These are phyloP conservation scores for Xylaria longipes DNA, from an alignment of 495 filamentous ascomycete genomes.

Conservation along the genomic window DNA sequence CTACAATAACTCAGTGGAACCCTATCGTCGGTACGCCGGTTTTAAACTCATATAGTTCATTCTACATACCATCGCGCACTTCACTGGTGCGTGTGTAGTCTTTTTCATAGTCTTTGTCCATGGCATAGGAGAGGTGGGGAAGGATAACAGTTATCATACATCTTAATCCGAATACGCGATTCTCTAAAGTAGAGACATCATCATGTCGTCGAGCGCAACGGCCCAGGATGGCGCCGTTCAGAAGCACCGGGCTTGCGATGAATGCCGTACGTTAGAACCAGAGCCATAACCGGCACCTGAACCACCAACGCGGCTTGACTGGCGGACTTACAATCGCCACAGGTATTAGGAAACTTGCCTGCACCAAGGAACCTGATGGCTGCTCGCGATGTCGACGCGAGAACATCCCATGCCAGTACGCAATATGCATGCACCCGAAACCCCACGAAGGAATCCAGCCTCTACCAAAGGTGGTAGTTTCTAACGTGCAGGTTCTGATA, in stretches of 20 bases:
- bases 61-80: background rate
- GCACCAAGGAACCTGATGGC: constrained; percentile 62
- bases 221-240: constrained; percentile 29
- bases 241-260: constrained; percentile 65
- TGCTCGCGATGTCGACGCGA: constrained; percentile 64
- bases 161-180: background rate
- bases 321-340: constrained; percentile 34
- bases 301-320: background rate
- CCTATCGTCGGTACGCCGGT: background rate
- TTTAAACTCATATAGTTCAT: background rate
- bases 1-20: background rate
- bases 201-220: constrained; percentile 19
- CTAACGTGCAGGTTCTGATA: background rate
- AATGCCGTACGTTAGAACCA: constrained; percentile 60
- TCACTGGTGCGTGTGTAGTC: background rate
- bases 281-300: background rate
- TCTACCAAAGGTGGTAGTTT: background rate
- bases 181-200: background rate
- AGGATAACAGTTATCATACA: background rate
- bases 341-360: constrained; percentile 68
- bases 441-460: background rate
- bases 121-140: background rate
- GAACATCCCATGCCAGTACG: constrained; percentile 54
- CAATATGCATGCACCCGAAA: constrained; percentile 2
- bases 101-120: background rate